Conservation (phyloP, 2,329 filamentous ascomycete species). For the Fusarium pilosicola region DNA sequence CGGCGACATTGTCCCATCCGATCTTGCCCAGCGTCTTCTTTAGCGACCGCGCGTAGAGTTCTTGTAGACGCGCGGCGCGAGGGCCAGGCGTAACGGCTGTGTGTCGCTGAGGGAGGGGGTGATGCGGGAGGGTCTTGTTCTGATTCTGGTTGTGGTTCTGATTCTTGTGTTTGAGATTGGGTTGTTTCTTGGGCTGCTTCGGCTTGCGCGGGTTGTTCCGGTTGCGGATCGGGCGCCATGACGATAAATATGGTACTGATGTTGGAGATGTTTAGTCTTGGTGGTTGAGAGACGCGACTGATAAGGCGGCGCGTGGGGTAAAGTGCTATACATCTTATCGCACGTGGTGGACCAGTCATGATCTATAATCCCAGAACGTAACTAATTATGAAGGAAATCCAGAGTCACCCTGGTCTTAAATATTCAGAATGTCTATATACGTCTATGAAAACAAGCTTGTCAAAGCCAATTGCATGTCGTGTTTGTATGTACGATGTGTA, state of each 20-base stretch:
- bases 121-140: constrained; percentile 43
- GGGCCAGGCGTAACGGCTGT: constrained; percentile 62
- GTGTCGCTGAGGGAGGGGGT: constrained; percentile 54
- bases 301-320: constrained; percentile 37
- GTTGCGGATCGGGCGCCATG: constrained; percentile 39
- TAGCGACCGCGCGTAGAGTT: constrained; percentile 64
- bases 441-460: constrained; percentile 34
- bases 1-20: constrained; percentile 65
- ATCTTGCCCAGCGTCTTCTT: constrained; percentile 65
- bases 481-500: constrained; percentile 16
- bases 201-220: not conserved
- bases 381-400: not conserved
- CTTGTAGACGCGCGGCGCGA: constrained; percentile 64
- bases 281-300: constrained; percentile 36
- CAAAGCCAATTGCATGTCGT: constrained; percentile 15
- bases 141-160: constrained; percentile 9
- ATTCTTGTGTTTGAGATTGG: constrained; percentile 8
- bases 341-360: constrained; percentile 23
- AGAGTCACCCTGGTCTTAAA: not conserved
- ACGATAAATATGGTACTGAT: not conserved
- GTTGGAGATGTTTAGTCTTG: constrained; percentile 12
- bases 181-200: not conserved
- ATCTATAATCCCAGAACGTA: not conserved
- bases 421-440: constrained; percentile 11
- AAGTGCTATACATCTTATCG: constrained; percentile 14